phyloP scores from a whole-genome alignment of 805 yeast genomes.

The Yarrowia divulgata region DNA sequence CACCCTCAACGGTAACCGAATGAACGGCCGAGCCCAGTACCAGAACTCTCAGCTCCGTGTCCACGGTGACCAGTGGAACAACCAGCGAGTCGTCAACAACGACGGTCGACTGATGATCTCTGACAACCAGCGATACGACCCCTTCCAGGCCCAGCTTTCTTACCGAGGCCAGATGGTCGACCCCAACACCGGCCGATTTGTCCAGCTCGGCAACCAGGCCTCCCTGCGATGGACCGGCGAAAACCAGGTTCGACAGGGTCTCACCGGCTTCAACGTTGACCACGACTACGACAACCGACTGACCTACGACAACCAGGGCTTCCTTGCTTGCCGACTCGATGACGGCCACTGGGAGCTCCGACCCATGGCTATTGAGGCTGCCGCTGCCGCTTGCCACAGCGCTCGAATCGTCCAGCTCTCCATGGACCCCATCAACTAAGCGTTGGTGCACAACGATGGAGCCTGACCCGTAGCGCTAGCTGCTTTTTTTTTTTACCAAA shows the following conservation, averaged over 20 bases:
- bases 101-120: conserved; percentile 23
- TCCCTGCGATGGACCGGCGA: conserved; percentile 22
- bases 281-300: conserved; percentile 8
- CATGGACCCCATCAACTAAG: conserved; percentile 17
- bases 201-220: conserved; percentile 28
- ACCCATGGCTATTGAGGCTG: conserved; percentile 18
- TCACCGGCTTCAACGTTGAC: conserved; percentile 19
- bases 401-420: conserved; percentile 7
- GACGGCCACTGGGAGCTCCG: conserved; percentile 29
- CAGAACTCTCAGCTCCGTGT: conserved; percentile 21
- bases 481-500: background rate
- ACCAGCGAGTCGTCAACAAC: conserved; percentile 28
- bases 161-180: conserved; percentile 34
- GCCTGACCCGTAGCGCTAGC: conserved; percentile 18
- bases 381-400: conserved; percentile 14
- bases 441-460: background rate
- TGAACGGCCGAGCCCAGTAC: conserved; percentile 27
- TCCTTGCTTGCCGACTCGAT: conserved; percentile 16
- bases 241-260: conserved; percentile 29
- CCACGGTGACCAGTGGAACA: conserved; percentile 19
- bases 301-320: conserved; percentile 23
- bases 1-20: conserved; percentile 19
- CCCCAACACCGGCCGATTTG: conserved; percentile 17
- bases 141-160: conserved; percentile 19
- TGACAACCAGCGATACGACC: conserved; percentile 2